These are phyloP conservation scores for Penicillium turbatum DNA, from an alignment of 495 filamentous ascomycete species.

Conservation along the genomic window DNA sequence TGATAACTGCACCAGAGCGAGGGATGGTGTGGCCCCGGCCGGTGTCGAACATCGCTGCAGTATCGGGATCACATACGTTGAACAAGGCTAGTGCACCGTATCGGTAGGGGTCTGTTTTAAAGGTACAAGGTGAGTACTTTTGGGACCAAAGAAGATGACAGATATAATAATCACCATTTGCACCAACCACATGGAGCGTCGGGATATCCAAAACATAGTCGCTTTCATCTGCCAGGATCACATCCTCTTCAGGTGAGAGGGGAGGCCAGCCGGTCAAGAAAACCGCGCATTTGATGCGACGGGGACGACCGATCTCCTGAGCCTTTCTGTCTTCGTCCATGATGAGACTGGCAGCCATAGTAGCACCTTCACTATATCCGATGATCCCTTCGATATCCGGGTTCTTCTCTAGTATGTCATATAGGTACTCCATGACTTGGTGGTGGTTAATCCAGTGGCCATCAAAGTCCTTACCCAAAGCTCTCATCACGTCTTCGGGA, in stretches of 20 bases:
- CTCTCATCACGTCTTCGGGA: constrained; percentile 49
- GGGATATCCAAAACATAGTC: constrained; percentile 47
- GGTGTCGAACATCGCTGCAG: constrained; percentile 51
- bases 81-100: constrained; percentile 50
- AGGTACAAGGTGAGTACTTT: not conserved
- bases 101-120: constrained; percentile 46
- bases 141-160: not conserved
- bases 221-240: constrained; percentile 46
- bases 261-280: constrained; percentile 56
- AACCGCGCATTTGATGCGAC: constrained; percentile 51
- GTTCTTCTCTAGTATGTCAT: constrained; percentile 21
- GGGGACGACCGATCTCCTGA: constrained; percentile 31
- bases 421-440: constrained; percentile 27
- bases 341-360: constrained; percentile 50
- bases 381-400: constrained; percentile 45
- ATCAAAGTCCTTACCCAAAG: constrained; percentile 23
- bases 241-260: constrained; percentile 38
- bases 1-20: constrained; percentile 37
- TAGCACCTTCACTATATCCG: constrained; percentile 59
- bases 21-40: constrained; percentile 55
- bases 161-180: constrained; percentile 29
- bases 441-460: constrained; percentile 21
- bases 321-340: constrained; percentile 42
- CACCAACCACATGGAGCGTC: constrained; percentile 54
- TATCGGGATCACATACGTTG: constrained; percentile 51